These are phyloP conservation scores for Didymella pomorum DNA, from an alignment of 2,329 filamentous ascomycete genomes.

Conservation along the genomic window DNA sequence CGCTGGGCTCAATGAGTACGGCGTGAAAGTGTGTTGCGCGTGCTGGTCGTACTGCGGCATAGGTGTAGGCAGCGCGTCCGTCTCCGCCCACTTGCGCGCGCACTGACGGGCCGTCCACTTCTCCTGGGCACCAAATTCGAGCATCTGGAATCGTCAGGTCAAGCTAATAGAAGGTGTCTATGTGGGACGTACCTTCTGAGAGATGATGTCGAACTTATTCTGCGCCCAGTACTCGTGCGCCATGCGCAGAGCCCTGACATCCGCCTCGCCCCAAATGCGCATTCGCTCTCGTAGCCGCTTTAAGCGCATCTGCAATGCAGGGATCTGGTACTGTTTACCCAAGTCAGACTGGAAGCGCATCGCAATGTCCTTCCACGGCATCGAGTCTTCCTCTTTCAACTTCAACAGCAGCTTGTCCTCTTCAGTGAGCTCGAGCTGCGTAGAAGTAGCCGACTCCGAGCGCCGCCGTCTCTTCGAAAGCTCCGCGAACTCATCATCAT, in stretches of 20 bases:
- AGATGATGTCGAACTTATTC: conserved; percentile 63
- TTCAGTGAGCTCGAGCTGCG: conserved; percentile 56
- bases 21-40: conserved; percentile 41
- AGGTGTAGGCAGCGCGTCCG: conserved; percentile 42
- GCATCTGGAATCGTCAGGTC: conserved; percentile 54
- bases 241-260: conserved; percentile 58
- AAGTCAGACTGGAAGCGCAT: conserved; percentile 58
- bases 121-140: conserved; percentile 59
- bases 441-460: conserved; percentile 46
- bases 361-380: conserved; percentile 65
- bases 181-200: conserved; percentile 53
- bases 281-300: conserved; percentile 61
- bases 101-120: conserved; percentile 61
- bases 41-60: conserved; percentile 48
- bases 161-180: background rate
- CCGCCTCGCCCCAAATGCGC: conserved; percentile 61
- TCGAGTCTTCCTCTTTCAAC: conserved; percentile 61
- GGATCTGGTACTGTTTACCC: conserved; percentile 59
- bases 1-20: conserved; percentile 49
- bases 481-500: conserved; percentile 46
- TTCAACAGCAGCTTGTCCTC: conserved; percentile 60
- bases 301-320: conserved; percentile 63
- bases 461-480: conserved; percentile 53
- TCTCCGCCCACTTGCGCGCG: conserved; percentile 61
- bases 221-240: conserved; percentile 63